phyloP scores from a whole-genome alignment of 495 filamentous ascomycete species.

The Schizothecium vesticola region DNA sequence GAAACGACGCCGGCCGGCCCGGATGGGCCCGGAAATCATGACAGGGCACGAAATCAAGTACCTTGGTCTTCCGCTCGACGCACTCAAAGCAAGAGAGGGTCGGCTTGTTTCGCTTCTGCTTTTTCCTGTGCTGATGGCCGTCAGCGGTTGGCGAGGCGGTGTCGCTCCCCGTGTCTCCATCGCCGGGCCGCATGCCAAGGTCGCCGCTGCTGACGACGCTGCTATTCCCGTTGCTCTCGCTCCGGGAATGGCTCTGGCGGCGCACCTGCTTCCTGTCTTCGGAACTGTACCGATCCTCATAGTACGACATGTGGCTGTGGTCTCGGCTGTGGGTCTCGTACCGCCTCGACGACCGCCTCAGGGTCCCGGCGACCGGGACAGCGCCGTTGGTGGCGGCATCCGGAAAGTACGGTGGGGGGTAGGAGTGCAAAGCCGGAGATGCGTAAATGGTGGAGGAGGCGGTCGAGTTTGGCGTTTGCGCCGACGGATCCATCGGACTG shows the following conservation, averaged over 20 bases:
- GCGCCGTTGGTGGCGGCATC: background rate
- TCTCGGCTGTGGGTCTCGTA: background rate
- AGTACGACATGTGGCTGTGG: background rate
- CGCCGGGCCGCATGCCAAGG: conserved; percentile 14
- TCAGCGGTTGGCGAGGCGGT: conserved; percentile 33
- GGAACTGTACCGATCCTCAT: conserved; percentile 4
- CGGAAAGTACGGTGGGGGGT: conserved; percentile 18
- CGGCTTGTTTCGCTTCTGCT: conserved; percentile 71
- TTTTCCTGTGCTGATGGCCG: conserved; percentile 44
- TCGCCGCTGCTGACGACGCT: conserved; percentile 9
- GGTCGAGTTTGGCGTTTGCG: conserved; percentile 28
- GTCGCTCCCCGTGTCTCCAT: conserved; percentile 19
- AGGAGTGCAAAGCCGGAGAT: conserved; percentile 19
- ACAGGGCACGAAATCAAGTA: conserved; percentile 13
- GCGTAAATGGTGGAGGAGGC: conserved; percentile 34
- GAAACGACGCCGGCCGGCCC: background rate
- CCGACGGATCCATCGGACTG: conserved; percentile 2
- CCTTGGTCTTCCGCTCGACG: conserved; percentile 66
- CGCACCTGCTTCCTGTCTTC: background rate
- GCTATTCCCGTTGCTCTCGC: conserved; percentile 4
- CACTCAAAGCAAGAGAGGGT: conserved; percentile 68
- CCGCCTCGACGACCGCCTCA: background rate
- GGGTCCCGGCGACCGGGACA: background rate
- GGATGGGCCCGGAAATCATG: background rate
- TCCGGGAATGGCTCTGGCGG: conserved; percentile 3